Base-by-base conservation (phyloP, 164 flowering plant species). In the Cinnamomum micranthum region DNA sequence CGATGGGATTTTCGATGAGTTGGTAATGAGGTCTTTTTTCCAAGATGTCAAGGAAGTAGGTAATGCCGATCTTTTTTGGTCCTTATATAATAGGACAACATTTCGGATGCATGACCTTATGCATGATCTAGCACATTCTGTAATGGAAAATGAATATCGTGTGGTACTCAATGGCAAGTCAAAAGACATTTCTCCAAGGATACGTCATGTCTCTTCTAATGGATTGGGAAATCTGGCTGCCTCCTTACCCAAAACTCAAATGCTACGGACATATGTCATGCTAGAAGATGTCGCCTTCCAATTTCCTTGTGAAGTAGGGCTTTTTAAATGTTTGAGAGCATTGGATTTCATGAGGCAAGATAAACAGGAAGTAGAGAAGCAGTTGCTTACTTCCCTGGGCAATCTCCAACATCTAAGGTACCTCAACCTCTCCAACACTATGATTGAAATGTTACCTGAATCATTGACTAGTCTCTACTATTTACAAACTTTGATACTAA, bases 391-490 rank as follows among this genome's bases (percentile, higher is more conserved):
- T 24, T 50, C 76, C 6, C 52, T 79, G 12, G 67, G 68, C 68
- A 69, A 65, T 23, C 55, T 79, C 71, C 28, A 68, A 4, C 76
- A 75, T 65, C 50, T 79, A 22, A 64, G 78, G 60, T 69, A 63
- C 25, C 76, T 79, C 0, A 65, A 76, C 5, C 74, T 75, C 62
- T 72, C 78, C 0, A 1, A 19, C 24, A 28, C 59, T 69, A 12
- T 23, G 10, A 35, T 74, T 24, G 14, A 24, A 60, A 7, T 3
- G 3, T 71, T 79, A 6, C 81, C 81, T 12, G 65, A 69, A 7
- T 73, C 79, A 0, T 52, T 76, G 1, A 23, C 35, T 15, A 52
- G 23, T 2, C 59, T 69, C 62, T 50, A 22, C 27, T 68, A 35
- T n/a, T 58, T 73, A 28, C 70, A 71, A 19, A 69, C 73, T 6